Evolutionary conservation across 441 rosid species (phyloP).

Genomic region (Pelargonium citronellum): DNA sequence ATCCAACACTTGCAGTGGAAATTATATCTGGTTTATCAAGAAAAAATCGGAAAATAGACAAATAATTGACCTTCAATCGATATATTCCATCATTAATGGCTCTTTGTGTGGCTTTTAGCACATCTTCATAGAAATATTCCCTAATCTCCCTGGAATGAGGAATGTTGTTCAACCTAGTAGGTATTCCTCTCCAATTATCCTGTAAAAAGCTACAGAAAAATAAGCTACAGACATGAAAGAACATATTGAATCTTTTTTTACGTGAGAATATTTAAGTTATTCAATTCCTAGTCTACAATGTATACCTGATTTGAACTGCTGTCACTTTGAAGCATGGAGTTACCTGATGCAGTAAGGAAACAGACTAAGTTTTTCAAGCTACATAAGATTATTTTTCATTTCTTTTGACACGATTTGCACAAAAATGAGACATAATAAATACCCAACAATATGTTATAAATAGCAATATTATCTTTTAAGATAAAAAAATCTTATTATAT

Average conservation of each 20-base stretch:
- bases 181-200: constrained; percentile 92
- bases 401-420: constrained; percentile 1
- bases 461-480: background rate
- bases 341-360: constrained; percentile 28
- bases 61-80: constrained; percentile 57
- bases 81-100: constrained; percentile 68
- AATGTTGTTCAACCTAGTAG: constrained; percentile 80
- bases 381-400: background rate
- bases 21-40: background rate
- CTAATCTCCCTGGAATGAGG: constrained; percentile 95
- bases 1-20: background rate
- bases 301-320: constrained; percentile 32
- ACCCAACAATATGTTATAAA: background rate
- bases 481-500: no score
- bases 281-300: background rate
- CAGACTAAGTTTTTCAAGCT: constrained; percentile 13
- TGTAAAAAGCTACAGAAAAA: constrained; percentile 36
- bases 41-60: no score
- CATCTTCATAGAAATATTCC: constrained; percentile 81
- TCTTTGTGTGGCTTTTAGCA: constrained; percentile 64
- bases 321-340: constrained; percentile 28
- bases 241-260: constrained; percentile 10
- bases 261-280: background rate
- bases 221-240: constrained; percentile 26
- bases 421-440: background rate